Conservation (phyloP, 768 basidiomycete species). For the Leccinum fibrillosum region DNA sequence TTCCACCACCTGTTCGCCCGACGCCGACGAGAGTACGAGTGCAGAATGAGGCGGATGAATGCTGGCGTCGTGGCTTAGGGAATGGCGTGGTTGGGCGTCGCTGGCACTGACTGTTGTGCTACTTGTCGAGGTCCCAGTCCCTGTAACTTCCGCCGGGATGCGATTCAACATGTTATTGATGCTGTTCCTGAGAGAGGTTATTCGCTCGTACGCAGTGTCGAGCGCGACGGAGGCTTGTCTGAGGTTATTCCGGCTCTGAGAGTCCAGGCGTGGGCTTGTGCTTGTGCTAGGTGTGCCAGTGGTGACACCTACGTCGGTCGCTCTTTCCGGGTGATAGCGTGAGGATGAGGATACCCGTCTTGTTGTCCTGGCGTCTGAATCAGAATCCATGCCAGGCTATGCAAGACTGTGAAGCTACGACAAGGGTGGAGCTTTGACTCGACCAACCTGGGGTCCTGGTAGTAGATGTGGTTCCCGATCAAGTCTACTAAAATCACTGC, state of each 20-base stretch:
- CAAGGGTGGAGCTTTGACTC: neutral
- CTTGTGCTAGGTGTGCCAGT: slow-evolving; percentile 7
- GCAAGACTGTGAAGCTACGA: neutral
- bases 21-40: slow-evolving; percentile 22
- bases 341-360: slow-evolving; percentile 10
- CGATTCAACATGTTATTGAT: slow-evolving; percentile 41
- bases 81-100: slow-evolving; percentile 8
- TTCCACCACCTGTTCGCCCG: slow-evolving; percentile 20
- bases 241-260: slow-evolving; percentile 36
- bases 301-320: slow-evolving; percentile 6
- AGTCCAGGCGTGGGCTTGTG: slow-evolving; percentile 8
- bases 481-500: neutral
- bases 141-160: slow-evolving; percentile 35
- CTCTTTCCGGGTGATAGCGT: slow-evolving; percentile 9
- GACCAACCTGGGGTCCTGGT: neutral
- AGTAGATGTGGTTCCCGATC: neutral
- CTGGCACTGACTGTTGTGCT: neutral
- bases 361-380: slow-evolving; percentile 8
- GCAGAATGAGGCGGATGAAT: slow-evolving; percentile 31
- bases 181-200: slow-evolving; percentile 52
- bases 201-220: slow-evolving; percentile 52
- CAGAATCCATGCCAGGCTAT: slow-evolving; percentile 21
- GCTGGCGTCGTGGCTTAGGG: slow-evolving; percentile 17
- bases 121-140: slow-evolving; percentile 5
- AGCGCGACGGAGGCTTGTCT: slow-evolving; percentile 52